phyloP scores from a whole-genome alignment of 2,329 filamentous ascomycete genomes.

The Phyllachora maydis region DNA sequence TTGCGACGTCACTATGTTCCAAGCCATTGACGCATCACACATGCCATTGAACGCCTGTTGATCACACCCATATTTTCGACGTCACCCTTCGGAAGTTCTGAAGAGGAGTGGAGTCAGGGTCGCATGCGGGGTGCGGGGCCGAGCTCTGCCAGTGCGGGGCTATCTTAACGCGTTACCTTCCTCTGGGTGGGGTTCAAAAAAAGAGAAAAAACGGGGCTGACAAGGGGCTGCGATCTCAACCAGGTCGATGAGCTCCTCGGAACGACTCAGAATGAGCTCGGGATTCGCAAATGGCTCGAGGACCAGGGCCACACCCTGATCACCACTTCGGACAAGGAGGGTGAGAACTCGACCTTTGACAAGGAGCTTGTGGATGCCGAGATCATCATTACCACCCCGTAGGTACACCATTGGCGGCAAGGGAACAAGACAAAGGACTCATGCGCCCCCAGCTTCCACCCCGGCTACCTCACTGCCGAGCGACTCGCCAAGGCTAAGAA shows the following conservation, averaged over 20 bases:
- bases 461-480: slow-evolving; percentile 90
- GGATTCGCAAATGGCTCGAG: slow-evolving; percentile 93
- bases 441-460: slow-evolving; percentile 61
- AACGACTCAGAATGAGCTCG: slow-evolving; percentile 96
- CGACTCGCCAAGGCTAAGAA: slow-evolving; percentile 97
- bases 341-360: slow-evolving; percentile 81
- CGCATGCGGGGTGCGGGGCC: slow-evolving; percentile 2
- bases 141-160: neutral
- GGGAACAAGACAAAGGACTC: slow-evolving; percentile 3
- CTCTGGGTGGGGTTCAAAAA: too few relatives aligned
- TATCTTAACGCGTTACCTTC: too few relatives aligned
- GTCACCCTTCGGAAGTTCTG: too few relatives aligned
- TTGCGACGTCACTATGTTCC: too few relatives aligned
- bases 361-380: slow-evolving; percentile 92
- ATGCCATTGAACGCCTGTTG: too few relatives aligned
- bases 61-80: too few relatives aligned
- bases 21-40: too few relatives aligned
- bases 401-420: slow-evolving; percentile 7
- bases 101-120: neutral
- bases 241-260: slow-evolving; percentile 68
- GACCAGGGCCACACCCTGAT: slow-evolving; percentile 90
- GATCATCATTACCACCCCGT: slow-evolving; percentile 98
- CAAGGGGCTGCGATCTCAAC: slow-evolving; percentile 2
- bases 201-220: neutral
- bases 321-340: slow-evolving; percentile 94